Percentiles rank a stretch among this genome's conserved stretches.
Conservation (phyloP, 108 stramenopile genomes). For the Nitzschia sp. region DNA sequence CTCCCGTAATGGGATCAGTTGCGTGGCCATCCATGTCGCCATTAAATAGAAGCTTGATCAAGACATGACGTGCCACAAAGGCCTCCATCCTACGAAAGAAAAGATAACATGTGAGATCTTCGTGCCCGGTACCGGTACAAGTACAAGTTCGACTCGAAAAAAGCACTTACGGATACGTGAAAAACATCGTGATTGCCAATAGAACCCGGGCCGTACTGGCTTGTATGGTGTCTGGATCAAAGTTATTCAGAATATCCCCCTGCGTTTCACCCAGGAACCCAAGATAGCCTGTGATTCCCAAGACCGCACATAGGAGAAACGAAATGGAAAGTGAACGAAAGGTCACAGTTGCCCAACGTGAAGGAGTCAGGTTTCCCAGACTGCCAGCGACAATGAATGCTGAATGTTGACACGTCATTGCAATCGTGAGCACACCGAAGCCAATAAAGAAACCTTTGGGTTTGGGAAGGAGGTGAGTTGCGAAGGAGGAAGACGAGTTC, state of each 20-base stretch:
- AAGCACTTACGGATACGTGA: slow-evolving; percentile 57
- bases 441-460: slow-evolving; percentile 74
- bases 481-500: too few relatives aligned
- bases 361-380: slow-evolving; percentile 47
- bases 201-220: slow-evolving; percentile 63
- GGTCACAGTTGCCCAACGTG: slow-evolving; percentile 67
- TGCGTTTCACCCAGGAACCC: slow-evolving; percentile 75
- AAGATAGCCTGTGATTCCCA: slow-evolving; percentile 76
- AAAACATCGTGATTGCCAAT: slow-evolving; percentile 86
- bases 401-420: slow-evolving; percentile 88
- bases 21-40: slow-evolving; percentile 72
- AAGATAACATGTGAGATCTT: too few relatives aligned
- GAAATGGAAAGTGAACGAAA: slow-evolving; percentile 46
- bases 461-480: too few relatives aligned
- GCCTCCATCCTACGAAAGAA: slow-evolving; percentile 48
- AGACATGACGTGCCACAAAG: slow-evolving; percentile 81
- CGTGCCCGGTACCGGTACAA: too few relatives aligned
- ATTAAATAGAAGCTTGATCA: slow-evolving; percentile 61
- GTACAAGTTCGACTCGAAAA: slow-evolving; percentile 30
- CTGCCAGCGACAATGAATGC: slow-evolving; percentile 78
- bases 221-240: slow-evolving; percentile 46
- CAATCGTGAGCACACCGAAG: slow-evolving; percentile 76
- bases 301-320: slow-evolving; percentile 46
- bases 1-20: slow-evolving; percentile 15
- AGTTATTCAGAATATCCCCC: slow-evolving; percentile 83